These are phyloP conservation scores for Tolypocladium sp. DNA, from an alignment of 2,329 filamentous ascomycete species.

Conservation along the genomic window DNA sequence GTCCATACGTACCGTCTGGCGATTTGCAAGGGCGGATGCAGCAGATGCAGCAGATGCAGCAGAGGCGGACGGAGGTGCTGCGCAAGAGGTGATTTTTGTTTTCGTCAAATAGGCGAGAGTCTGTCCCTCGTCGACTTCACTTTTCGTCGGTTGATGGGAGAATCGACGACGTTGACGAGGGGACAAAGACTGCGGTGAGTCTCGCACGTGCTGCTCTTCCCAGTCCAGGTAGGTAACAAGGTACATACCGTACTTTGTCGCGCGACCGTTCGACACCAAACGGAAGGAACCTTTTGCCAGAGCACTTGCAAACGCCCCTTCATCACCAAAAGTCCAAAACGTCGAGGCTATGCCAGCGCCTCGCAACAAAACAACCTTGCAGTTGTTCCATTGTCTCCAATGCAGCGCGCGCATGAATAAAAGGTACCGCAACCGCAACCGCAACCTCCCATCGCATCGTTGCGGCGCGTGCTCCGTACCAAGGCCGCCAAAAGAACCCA, in stretches of 20 bases:
- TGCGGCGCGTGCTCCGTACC: neutral
- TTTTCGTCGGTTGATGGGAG: neutral
- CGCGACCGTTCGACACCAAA: neutral
- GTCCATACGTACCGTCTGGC: neutral
- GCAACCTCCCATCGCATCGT: neutral
- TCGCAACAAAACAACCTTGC: neutral
- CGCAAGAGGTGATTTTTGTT: neutral
- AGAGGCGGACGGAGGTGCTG: neutral
- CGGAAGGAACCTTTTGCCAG: neutral
- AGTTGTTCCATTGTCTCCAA: neutral
- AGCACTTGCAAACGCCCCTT: neutral
- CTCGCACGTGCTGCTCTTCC: neutral
- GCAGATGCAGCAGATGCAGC: neutral
- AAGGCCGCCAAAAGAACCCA: constrained; percentile 1
- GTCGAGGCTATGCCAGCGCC: neutral
- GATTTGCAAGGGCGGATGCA: neutral
- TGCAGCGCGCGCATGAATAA: neutral
- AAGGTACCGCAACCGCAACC: neutral
- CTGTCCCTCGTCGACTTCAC: neutral
- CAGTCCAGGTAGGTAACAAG: neutral
- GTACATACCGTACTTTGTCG: neutral
- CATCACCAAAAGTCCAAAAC: neutral
- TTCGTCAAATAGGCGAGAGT: neutral
- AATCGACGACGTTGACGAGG: neutral
- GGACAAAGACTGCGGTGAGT: neutral